Base-by-base conservation (phyloP, 1,139 yeast species). In the Yamadazyma conglobata region DNA sequence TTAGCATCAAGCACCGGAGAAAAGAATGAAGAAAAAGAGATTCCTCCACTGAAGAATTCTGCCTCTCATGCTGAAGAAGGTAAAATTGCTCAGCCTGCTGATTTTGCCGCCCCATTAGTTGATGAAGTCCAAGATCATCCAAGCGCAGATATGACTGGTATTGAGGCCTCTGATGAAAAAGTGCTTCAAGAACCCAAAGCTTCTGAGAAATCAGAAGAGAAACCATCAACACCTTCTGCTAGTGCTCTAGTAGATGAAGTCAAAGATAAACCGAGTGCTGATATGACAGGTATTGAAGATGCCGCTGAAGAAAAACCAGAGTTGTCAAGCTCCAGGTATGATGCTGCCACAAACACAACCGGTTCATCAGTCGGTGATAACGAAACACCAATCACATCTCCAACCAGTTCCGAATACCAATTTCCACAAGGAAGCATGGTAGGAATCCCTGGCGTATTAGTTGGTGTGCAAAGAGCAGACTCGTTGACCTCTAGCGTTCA, bases 401-500 rank as follows among this genome's bases (percentile, higher is more conserved):
- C 80, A 27, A 69, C 68, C 26, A 64, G 61, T 27, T 73, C 79
- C 1, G 77, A 76, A 14, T 68, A 60, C 51, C 74, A 63, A 39
- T 70, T 67, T 68, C 61, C 79, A 52, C 59, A 76, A 79, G 71
- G 71, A 14, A 67, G 71, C 9, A 47, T 67, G 58, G 67, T 61
- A 4, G 72, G 71, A 1, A 63, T 68, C 67, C 73, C 74, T 2
- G 71, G 73, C 6, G 72, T 60, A 3, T 54, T 65, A 30, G 65
- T 62, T 15, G 72, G 72, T 3, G 70, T 68, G 6, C 73, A 64
- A 46, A 56, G 74, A 42, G 84, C 94, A 2, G 88, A 81, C 40
- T 85, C 95, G 0, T 75, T 84, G 31, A 83, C 96, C 0, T 87
- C 96, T 0, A 85, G 95, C 33, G 94, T 88, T 12, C 93, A 85